Base-by-base conservation (phyloP, 768 basidiomycete genomes). In the Psilocybe subaeruginosa region DNA sequence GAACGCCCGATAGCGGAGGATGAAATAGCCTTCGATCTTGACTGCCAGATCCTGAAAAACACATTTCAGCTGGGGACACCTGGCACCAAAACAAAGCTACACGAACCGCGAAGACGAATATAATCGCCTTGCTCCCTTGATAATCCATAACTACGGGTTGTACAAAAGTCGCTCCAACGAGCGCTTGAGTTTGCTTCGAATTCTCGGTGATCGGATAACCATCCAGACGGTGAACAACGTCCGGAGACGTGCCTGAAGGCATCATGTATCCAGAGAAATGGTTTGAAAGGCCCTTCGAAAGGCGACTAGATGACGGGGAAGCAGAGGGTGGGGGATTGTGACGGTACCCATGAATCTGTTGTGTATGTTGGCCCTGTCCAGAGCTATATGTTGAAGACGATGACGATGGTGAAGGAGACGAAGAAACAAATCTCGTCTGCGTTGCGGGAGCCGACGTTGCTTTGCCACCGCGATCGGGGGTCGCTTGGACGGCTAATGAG, bases 1-100 rank as follows among this genome's bases (percentile, higher is more conserved):
- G 66, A 91, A 88, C 58, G 82, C 79, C 3, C 89, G 79, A 67
- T 90, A 90, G 45, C 88, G 81, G 27, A 90, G 75, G 41, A 86
- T 78, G 67, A 90, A 91, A 14, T 76, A 79, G 23, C 89, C 89
- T 67, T 90, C 88, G 19, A 78, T 80, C 65, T 85, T 86, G 4
- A 91, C 88, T 0, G 89, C 86, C n/a, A 91, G 75, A 66, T 91
- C 89, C 89, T 91, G 64, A 17, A 61, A 33, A 55, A 2, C 51
- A 47, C 14, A 48, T 52, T 48, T 43, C 46, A 45, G 16, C 12
- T 41, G 16, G n/a, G 31, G 43, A 29, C 11, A n/a, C 37, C 47
- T 37, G 8, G 14, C 31, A 46, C 49, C 51, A 12, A 54, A 61
- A 67, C 41, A 78, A 81, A 11, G 33, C 33, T 7, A 59, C 48